These are phyloP conservation scores for Leucoagaricus sp. DNA, from an alignment of 1,284 basidiomycete species.

Conservation along the genomic window DNA sequence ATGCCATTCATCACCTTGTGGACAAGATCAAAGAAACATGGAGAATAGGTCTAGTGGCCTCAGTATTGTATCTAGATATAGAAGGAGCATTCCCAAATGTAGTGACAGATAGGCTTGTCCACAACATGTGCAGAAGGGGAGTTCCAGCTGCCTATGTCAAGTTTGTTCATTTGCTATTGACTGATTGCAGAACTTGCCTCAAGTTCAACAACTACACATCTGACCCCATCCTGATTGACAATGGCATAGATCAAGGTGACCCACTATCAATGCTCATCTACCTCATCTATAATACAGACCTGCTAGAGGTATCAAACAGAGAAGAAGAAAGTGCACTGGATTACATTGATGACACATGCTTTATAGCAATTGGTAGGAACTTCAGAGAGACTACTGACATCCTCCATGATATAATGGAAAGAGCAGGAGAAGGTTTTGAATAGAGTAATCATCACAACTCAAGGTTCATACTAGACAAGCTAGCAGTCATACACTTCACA, in stretches of 20 bases:
- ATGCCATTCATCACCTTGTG: slow-evolving; percentile 33
- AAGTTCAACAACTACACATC: slow-evolving; percentile 31
- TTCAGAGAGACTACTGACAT: slow-evolving; percentile 20
- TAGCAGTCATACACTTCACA: slow-evolving; percentile 24
- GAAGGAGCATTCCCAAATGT: slow-evolving; percentile 29
- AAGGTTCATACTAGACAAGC: slow-evolving; percentile 25
- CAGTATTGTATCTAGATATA: slow-evolving; percentile 34
- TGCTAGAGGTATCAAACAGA: slow-evolving; percentile 18
- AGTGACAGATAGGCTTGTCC: slow-evolving; percentile 24
- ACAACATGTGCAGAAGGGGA: slow-evolving; percentile 29
- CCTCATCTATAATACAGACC: slow-evolving; percentile 28
- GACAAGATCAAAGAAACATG: slow-evolving; percentile 31
- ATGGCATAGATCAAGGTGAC: slow-evolving; percentile 32
- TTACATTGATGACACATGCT: slow-evolving; percentile 21
- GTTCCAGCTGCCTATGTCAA: slow-evolving; percentile 26
- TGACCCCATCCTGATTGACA: slow-evolving; percentile 21
- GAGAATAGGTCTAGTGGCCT: slow-evolving; percentile 28
- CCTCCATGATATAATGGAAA: slow-evolving; percentile 27
- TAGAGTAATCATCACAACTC: slow-evolving; percentile 31
- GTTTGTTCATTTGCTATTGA: slow-evolving; percentile 22
- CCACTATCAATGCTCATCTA: slow-evolving; percentile 28
- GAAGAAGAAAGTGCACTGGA: slow-evolving; percentile 18
- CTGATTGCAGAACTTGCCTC: slow-evolving; percentile 23
- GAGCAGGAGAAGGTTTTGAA: slow-evolving; percentile 21
- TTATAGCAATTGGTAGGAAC: slow-evolving; percentile 16